These are phyloP conservation scores for Rhodotorula toruloides DNA, from an alignment of 768 basidiomycete species.

Conservation along the genomic window DNA sequence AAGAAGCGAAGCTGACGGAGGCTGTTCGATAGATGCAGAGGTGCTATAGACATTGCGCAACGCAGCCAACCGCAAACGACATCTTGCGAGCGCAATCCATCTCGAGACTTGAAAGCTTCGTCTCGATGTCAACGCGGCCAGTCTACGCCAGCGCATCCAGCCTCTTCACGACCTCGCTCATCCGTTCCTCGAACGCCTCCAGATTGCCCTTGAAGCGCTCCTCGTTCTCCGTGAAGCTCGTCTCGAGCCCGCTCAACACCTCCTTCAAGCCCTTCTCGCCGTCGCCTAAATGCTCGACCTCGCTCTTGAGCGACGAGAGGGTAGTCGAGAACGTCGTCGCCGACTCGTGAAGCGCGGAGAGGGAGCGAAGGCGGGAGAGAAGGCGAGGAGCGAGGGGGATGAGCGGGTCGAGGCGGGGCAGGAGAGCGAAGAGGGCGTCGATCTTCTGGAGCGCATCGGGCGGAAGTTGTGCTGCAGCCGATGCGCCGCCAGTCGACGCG, in stretches of 20 bases:
- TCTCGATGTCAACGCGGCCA: too few relatives aligned
- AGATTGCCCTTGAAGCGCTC: slow-evolving; percentile 68
- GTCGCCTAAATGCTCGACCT: slow-evolving; percentile 62
- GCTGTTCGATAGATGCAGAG: too few relatives aligned
- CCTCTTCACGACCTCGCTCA: slow-evolving; percentile 47
- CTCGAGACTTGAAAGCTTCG: too few relatives aligned
- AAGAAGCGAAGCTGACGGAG: too few relatives aligned
- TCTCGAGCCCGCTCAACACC: slow-evolving; percentile 68
- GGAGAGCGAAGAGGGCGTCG: slow-evolving; percentile 47
- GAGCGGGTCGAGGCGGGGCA: slow-evolving; percentile 50
- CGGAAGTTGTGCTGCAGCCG: slow-evolving; percentile 35
- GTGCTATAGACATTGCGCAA: too few relatives aligned
- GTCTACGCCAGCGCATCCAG: slow-evolving; percentile 15
- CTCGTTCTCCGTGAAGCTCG: slow-evolving; percentile 69
- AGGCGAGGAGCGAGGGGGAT: slow-evolving; percentile 63
- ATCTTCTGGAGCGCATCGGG: slow-evolving; percentile 45
- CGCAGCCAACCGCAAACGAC: too few relatives aligned
- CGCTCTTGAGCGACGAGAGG: slow-evolving; percentile 63
- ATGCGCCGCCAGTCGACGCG: not conserved
- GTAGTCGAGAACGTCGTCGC: slow-evolving; percentile 71
- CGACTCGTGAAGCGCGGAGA: slow-evolving; percentile 72
- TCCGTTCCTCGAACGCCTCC: slow-evolving; percentile 51
- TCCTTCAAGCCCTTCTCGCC: slow-evolving; percentile 62
- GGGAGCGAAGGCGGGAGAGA: slow-evolving; percentile 75
- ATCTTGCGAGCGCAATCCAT: too few relatives aligned